phyloP scores from a whole-genome alignment of 371 early-diverging fungal genomes.

The Rhizopus sp. region DNA sequence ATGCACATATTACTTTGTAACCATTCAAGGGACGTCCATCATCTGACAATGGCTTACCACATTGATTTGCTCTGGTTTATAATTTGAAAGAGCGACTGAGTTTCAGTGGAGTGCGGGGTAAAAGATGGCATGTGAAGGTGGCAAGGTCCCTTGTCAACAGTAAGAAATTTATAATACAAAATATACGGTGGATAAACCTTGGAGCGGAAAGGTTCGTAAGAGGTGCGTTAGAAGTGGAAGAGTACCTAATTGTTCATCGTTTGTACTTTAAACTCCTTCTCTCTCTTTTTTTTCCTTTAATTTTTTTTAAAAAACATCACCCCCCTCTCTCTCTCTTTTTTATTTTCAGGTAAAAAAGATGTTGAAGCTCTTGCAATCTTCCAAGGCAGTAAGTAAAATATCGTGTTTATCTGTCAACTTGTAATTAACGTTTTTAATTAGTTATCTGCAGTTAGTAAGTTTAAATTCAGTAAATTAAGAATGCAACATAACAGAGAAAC shows the following conservation, averaged over 20 bases:
- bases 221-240: background rate
- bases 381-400: conserved; percentile 24
- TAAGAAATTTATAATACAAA: conserved; percentile 21
- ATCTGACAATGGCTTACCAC: no score
- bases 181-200: conserved; percentile 7
- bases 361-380: conserved; percentile 36
- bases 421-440: conserved; percentile 6
- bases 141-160: conserved; percentile 8
- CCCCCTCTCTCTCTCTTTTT: conserved; percentile 23
- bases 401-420: background rate
- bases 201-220: conserved; percentile 3
- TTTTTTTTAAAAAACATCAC: conserved; percentile 13
- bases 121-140: conserved; percentile 4
- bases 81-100: no score
- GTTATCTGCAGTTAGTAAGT: conserved; percentile 28
- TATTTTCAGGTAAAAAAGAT: conserved; percentile 10
- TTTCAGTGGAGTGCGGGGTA: conserved; percentile 3
- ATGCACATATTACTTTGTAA: no score
- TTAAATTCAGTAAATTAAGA: background rate
- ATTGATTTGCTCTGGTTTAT: no score
- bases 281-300: conserved; percentile 16
- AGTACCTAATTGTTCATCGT: background rate
- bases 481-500: background rate
- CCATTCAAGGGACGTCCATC: no score
- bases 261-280: conserved; percentile 5